Conservation (phyloP, 441 rosid genomes). For the Populus hybrid region DNA sequence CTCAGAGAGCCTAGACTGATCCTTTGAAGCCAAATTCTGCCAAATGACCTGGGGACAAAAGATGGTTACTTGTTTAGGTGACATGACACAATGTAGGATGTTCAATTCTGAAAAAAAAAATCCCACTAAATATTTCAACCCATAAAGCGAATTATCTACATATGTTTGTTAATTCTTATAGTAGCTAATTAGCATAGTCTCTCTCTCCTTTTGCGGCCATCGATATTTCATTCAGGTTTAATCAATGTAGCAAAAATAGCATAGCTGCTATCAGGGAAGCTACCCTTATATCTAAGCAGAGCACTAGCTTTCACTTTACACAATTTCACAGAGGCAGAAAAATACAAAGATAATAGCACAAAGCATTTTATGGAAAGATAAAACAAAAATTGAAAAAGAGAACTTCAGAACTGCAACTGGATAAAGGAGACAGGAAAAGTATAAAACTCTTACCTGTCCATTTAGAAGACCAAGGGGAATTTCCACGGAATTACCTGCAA, state of each 20-base stretch:
- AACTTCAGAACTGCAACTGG: neutral
- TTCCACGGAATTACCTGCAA: slow-evolving; percentile 93
- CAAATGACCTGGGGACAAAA: slow-evolving; percentile 19
- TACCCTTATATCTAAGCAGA: neutral
- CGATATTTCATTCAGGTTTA: neutral
- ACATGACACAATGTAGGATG: neutral
- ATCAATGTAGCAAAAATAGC: neutral
- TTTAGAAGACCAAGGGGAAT: slow-evolving; percentile 62
- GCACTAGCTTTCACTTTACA: slow-evolving; percentile 5
- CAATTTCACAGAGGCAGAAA: slow-evolving; percentile 1
- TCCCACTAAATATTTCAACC: neutral
- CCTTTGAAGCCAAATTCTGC: slow-evolving; percentile 80
- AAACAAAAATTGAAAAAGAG: neutral
- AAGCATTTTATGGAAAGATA: slow-evolving; percentile 1
- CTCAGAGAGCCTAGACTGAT: slow-evolving; percentile 68
- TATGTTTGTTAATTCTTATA: neutral
- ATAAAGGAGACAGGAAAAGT: slow-evolving; percentile 7
- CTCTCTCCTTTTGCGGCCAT: neutral
- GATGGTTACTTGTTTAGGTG: neutral
- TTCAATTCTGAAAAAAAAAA: neutral
- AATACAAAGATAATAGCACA: neutral
- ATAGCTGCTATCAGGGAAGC: neutral
- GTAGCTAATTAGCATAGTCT: neutral
- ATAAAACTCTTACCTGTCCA: slow-evolving; percentile 52
- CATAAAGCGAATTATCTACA: neutral